Evolutionary conservation across 2,329 filamentous ascomycete species (phyloP).

Genomic region (Pseudogymnoascus verrucosus): DNA sequence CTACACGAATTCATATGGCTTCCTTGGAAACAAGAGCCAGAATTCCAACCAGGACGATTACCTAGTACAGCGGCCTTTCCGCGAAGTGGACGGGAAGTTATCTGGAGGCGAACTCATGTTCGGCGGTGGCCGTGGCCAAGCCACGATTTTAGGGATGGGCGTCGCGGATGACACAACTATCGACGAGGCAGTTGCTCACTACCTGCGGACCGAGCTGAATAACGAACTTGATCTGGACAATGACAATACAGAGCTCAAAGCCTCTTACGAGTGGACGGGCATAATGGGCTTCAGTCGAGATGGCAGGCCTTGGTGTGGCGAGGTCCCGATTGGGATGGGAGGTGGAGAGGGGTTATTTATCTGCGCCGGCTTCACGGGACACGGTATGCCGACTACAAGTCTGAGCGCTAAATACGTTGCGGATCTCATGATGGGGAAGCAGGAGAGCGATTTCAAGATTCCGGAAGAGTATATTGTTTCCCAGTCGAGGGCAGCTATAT

Average conservation of each 20-base stretch:
- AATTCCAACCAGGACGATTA: conserved; percentile 56
- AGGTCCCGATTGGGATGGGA: conserved; percentile 42
- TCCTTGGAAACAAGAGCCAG: conserved; percentile 42
- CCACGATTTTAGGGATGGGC: conserved; percentile 44
- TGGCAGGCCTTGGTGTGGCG: conserved; percentile 61
- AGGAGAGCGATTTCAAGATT: conserved; percentile 34
- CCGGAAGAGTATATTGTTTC: conserved; percentile 33
- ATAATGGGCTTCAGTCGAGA: conserved; percentile 73
- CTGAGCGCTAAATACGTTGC: conserved; percentile 57
- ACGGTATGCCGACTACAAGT: conserved; percentile 70
- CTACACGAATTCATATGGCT: conserved; percentile 41
- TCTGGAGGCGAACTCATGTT: conserved; percentile 55
- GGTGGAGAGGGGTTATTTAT: conserved; percentile 53
- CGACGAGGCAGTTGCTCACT: conserved; percentile 36
- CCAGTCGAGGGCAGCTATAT: conserved; percentile 18
- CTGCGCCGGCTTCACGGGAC: conserved; percentile 60
- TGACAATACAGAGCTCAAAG: conserved; percentile 36
- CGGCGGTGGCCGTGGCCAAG: conserved; percentile 59
- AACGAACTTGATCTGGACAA: conserved; percentile 24
- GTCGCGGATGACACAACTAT: conserved; percentile 51
- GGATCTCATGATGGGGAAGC: conserved; percentile 44
- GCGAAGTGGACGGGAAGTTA: conserved; percentile 2
- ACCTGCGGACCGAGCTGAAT: conserved; percentile 23
- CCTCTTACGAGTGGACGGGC: conserved; percentile 58
- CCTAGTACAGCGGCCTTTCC: conserved; percentile 58